Percentiles rank a stretch among this genome's conserved stretches.
These are phyloP conservation scores for Achlya hypogyna DNA, from an alignment of 352 stramenopile species.

Conservation along the genomic window DNA sequence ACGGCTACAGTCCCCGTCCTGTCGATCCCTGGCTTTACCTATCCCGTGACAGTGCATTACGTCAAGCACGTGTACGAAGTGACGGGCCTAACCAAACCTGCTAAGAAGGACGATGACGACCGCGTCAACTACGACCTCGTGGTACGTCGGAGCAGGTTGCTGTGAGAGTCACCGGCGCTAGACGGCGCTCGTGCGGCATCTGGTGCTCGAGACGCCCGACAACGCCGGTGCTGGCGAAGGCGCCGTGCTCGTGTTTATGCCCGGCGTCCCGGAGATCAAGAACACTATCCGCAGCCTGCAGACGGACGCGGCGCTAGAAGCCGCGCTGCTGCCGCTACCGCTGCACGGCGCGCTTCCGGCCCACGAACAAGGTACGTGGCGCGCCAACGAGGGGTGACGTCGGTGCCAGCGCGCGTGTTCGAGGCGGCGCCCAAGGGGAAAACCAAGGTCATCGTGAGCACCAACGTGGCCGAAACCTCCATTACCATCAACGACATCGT, in stretches of 20 bases:
- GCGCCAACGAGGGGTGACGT: background rate
- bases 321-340: conserved; percentile 50
- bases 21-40: conserved; percentile 80
- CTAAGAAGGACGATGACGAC: conserved; percentile 25
- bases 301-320: conserved; percentile 12
- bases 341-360: conserved; percentile 70
- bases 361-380: conserved; percentile 38
- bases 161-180: background rate
- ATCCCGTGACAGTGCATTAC: conserved; percentile 67
- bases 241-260: conserved; percentile 77
- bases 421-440: conserved; percentile 44
- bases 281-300: conserved; percentile 60
- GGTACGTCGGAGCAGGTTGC: conserved; percentile 46
- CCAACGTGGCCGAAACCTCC: conserved; percentile 85
- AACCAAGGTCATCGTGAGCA: conserved; percentile 81
- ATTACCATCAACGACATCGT: conserved; percentile 87
- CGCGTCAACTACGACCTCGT: conserved; percentile 91
- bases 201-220: conserved; percentile 8
- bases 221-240: conserved; percentile 27
- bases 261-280: conserved; percentile 78
- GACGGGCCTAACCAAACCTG: conserved; percentile 37
- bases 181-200: conserved; percentile 2
- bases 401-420: conserved; percentile 43
- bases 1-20: conserved; percentile 44
- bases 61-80: conserved; percentile 64